Conservation (phyloP, 192 early-diverging fungal species). For the Allomyces macrogynus region DNA sequence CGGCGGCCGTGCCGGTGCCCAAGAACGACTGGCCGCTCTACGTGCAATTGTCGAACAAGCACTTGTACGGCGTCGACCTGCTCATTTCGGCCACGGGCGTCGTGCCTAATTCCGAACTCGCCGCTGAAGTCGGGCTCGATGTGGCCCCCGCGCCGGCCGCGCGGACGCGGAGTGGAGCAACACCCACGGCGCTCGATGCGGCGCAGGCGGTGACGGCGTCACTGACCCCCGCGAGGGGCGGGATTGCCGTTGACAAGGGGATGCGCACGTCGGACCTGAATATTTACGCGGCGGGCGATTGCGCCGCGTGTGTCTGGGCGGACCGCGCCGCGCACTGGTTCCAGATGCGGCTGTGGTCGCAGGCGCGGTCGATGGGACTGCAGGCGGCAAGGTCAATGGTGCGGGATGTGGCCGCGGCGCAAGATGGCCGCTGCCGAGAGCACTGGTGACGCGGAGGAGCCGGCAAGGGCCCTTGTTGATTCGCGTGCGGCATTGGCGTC, state of each 20-base stretch:
- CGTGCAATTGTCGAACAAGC: not conserved
- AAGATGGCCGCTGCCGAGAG: no score
- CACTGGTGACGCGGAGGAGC: no score
- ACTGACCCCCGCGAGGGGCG: not conserved
- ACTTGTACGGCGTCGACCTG: not conserved
- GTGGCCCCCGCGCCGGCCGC: no score
- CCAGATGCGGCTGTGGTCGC: not conserved
- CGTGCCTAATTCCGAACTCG: not conserved
- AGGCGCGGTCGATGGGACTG: not conserved
- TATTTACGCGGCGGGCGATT: not conserved
- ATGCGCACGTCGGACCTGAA: not conserved
- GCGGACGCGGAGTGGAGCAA: no score
- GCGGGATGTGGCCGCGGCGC: not conserved
- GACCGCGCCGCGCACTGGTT: not conserved
- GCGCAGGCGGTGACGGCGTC: not conserved
- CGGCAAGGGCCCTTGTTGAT: no score
- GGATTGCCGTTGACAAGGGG: not conserved
- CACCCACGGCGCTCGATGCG: not conserved
- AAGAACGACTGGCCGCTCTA: not conserved
- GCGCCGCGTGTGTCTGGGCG: not conserved
- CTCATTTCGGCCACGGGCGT: not conserved
- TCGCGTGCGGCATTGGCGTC: no score
- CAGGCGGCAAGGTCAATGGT: not conserved
- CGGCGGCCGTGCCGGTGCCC: no score
- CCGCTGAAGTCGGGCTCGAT: not conserved